Conservation (phyloP, 805 yeast species). For the Cyberlindnera mycetangii region DNA sequence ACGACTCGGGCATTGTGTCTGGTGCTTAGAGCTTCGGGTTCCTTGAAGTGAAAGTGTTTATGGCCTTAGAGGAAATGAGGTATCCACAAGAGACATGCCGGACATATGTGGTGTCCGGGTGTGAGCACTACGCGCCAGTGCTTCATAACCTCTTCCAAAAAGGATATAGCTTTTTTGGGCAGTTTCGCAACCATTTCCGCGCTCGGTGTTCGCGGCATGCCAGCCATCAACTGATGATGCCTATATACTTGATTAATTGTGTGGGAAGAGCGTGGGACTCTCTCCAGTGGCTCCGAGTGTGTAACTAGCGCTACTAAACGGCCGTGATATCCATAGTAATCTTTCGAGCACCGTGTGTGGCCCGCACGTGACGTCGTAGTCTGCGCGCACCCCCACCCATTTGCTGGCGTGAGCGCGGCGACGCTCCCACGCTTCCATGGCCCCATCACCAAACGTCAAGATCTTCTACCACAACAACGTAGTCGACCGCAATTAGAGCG, state of each 20-base stretch:
- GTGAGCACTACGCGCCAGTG: not conserved
- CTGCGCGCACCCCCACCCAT: not conserved
- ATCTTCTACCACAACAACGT: not conserved
- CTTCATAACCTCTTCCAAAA: not conserved
- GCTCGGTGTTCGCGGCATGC: not conserved
- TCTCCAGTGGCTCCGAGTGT: no score
- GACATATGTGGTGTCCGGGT: conserved; percentile 1
- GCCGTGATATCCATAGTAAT: no score
- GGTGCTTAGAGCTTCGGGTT: no score
- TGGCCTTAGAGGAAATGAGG: no score
- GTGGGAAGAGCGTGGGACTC: conserved; percentile 1
- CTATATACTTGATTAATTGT: not conserved
- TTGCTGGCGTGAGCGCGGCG: not conserved
- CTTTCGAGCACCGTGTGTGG: not conserved
- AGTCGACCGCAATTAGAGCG: no score
- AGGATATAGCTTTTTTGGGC: not conserved
- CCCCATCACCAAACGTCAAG: conserved; percentile 9
- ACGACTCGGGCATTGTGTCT: conserved; percentile 10
- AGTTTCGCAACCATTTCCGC: not conserved
- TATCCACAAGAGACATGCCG: no score
- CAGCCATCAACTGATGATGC: conserved; percentile 4
- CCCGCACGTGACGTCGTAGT: not conserved
- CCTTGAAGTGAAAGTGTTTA: no score
- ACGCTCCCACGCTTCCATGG: conserved; percentile 6
- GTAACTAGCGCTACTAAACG: no score